Base-by-base conservation (phyloP, 371 early-diverging fungal species). In the Blakeslea trispora region DNA sequence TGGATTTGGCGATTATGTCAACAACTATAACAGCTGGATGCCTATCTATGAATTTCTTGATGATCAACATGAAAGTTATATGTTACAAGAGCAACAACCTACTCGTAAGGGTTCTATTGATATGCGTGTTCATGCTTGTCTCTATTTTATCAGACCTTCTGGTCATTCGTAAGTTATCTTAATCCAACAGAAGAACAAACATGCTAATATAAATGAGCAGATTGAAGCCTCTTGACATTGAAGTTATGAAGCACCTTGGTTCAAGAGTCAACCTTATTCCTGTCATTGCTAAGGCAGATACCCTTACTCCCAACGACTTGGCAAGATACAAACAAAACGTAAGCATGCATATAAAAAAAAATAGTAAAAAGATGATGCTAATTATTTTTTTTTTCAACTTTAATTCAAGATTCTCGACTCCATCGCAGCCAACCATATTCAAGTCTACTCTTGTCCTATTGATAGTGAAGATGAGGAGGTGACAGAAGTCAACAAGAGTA, bases 131-230 rank as follows among this genome's bases (percentile, higher is more conserved):
- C 89, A 98, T 63, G 94, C 93, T 2, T 93, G 94, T 71, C 71
- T 98, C 22, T 95, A 95, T 79, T 94, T 95, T 61, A 91, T 95
- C 61, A 81, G 91, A 43, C 92, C 94, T 28, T 86, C 88, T 44
- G 92, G 92, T 7, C 91, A 91, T 65, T 84, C 84, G 89, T 88
- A 76, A 58, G 51, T 45, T 15, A 5, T 8, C 18, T 19, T 9
- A 35, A 35, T 15, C 5, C 3, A 18, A 19, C 19, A 49, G 5
- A n/a, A 18, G 1, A 18, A 35, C 6, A 18, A 17, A 11, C 22
- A 11, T 19, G n/a, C n/a, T n/a, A n/a, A n/a, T n/a, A n/a, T n/a
- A 0, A 35, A 39, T 18, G 6, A 81, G 86, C 19, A 84, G 90
- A 11, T 82, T 94, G 58, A 86, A 92, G 45, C 91, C 92, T 54